phyloP scores from a whole-genome alignment of 2,329 filamentous ascomycete species.

The Sporothrix mexicana region DNA sequence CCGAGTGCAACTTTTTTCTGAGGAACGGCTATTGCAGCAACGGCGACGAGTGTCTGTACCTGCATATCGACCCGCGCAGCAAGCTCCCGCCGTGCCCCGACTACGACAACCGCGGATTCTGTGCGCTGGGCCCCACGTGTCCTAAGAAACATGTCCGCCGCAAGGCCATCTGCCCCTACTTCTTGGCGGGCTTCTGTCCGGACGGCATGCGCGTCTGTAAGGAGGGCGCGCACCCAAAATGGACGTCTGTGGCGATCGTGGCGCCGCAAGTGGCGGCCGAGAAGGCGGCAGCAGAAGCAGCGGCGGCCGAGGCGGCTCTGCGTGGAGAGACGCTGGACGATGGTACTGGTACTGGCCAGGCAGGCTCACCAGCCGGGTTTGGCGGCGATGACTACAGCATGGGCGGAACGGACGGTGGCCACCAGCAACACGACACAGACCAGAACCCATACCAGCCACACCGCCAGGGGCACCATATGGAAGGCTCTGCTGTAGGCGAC shows the following conservation, averaged over 20 bases:
- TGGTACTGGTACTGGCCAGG: neutral
- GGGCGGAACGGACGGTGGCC: constrained; percentile 19
- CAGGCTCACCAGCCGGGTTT: neutral
- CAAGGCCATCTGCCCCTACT: constrained; percentile 75
- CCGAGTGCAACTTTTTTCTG: constrained; percentile 96
- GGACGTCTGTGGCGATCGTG: constrained; percentile 65
- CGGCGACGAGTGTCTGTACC: constrained; percentile 93
- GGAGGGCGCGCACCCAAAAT: constrained; percentile 81
- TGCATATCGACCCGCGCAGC: constrained; percentile 84
- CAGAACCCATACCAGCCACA: neutral
- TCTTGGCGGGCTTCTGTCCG: constrained; percentile 93
- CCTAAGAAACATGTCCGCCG: constrained; percentile 87
- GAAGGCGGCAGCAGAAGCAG: constrained; percentile 29
- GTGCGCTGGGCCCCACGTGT: constrained; percentile 84
- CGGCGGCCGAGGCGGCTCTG: constrained; percentile 41
- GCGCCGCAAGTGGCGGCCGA: constrained; percentile 32
- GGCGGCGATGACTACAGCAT: constrained; percentile 31
- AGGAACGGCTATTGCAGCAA: constrained; percentile 94
- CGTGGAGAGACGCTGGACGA: neutral
- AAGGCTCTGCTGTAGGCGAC: constrained; percentile 36
- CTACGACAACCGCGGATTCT: constrained; percentile 95
- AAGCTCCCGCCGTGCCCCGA: constrained; percentile 82
- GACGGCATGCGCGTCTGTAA: constrained; percentile 72
- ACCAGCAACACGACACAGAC: constrained; percentile 10
- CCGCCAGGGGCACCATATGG: constrained; percentile 42